A percentile compares a stretch with the other conserved stretches of the same genome.
These are phyloP conservation scores for Entrophospora sp. DNA, from an alignment of 192 early-diverging fungal genomes.

Conservation along the genomic window DNA sequence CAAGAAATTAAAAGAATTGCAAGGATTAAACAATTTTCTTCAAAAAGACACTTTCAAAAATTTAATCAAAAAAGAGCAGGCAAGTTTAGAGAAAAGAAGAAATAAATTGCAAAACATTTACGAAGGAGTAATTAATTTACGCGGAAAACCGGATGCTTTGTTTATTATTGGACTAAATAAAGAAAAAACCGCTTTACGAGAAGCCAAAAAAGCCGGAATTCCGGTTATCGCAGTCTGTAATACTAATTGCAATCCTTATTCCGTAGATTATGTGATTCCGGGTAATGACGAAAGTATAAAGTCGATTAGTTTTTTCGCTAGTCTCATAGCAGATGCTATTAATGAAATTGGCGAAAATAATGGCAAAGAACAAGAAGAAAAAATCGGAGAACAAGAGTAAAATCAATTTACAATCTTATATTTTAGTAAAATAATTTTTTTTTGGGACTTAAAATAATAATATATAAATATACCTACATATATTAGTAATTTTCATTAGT, in stretches of 20 bases:
- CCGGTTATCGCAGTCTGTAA: neutral
- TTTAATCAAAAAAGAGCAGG: neutral
- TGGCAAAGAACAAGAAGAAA: too few species aligned
- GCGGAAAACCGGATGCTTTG: neutral
- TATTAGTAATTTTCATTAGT: neutral
- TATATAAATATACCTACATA: too few species aligned
- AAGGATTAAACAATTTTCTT: neutral
- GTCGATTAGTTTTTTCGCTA: too few species aligned
- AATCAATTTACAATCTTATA: too few species aligned
- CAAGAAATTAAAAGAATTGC: neutral
- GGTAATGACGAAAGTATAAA: too few species aligned
- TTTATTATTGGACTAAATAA: slow-evolving; percentile 1
- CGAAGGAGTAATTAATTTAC: neutral
- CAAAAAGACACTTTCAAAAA: neutral
- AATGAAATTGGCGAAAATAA: too few species aligned
- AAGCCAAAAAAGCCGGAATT: neutral
- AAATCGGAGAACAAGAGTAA: neutral
- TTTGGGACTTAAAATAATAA: too few species aligned
- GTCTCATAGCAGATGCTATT: neutral
- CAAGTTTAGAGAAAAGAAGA: neutral
- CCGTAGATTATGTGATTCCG: neutral
- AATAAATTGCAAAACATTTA: neutral
- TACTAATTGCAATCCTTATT: neutral
- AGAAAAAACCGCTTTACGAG: neutral
- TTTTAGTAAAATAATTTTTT: too few species aligned